These are phyloP conservation scores for Venturia effusa DNA, from an alignment of 2,329 filamentous ascomycete species.

Conservation along the genomic window DNA sequence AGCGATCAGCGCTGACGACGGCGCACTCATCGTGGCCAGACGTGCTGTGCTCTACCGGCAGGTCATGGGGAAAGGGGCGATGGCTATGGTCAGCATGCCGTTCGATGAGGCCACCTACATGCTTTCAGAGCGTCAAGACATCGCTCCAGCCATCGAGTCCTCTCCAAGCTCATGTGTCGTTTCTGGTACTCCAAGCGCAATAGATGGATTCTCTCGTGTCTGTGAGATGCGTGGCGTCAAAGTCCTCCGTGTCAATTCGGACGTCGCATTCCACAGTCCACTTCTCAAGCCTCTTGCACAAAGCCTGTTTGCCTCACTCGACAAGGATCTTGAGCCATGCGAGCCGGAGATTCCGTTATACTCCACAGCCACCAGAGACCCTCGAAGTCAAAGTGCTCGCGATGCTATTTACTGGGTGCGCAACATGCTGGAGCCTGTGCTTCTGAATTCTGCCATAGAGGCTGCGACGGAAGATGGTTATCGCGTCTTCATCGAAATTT, in stretches of 20 bases:
- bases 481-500: background rate
- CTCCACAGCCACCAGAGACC: background rate
- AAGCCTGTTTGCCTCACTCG: background rate
- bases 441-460: background rate
- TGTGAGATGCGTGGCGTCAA: background rate
- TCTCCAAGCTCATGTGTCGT: background rate
- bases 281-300: background rate
- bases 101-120: background rate
- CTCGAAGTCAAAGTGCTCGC: background rate
- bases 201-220: background rate
- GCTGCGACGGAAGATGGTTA: background rate
- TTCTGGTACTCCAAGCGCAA: background rate
- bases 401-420: background rate
- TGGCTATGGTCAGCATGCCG: background rate
- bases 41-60: background rate
- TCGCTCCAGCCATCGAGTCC: constrained; percentile 3
- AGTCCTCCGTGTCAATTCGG: background rate
- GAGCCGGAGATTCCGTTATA: background rate
- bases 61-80: background rate
- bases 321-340: background rate
- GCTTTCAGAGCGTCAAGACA: background rate
- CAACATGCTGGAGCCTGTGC: background rate
- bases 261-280: background rate
- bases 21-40: background rate
- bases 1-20: background rate